Conservation (phyloP, 106 monocot genomes). For the Narthecium ossifragum region DNA sequence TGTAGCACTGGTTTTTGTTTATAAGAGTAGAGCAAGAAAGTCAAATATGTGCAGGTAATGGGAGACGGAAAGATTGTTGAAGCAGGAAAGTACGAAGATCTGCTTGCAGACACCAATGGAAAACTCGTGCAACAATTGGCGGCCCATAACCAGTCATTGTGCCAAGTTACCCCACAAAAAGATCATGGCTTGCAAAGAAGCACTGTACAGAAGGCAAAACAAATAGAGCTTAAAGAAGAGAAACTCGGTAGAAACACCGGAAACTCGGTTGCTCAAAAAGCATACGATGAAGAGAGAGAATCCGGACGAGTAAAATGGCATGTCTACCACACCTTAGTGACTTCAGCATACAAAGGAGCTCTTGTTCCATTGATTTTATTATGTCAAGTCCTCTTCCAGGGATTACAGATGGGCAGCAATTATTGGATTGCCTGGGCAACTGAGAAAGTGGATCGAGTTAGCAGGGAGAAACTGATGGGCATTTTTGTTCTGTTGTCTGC, state of each 20-base stretch:
- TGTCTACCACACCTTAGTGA: constrained; percentile 62
- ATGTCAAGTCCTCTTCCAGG: constrained; percentile 71
- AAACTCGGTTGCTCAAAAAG: constrained; percentile 7
- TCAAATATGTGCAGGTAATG: constrained; percentile 51
- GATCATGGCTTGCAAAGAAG: constrained; percentile 5
- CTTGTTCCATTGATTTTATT: constrained; percentile 63
- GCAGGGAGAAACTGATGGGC: constrained; percentile 39
- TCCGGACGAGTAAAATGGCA: constrained; percentile 72
- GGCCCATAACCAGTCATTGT: constrained; percentile 62
- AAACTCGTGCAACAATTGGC: constrained; percentile 60
- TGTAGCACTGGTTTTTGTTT: too few species aligned
- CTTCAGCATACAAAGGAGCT: constrained; percentile 58
- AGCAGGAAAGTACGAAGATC: constrained; percentile 67
- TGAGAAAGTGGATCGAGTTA: constrained; percentile 31
- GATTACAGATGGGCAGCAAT: constrained; percentile 73
- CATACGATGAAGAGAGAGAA: constrained; percentile 53
- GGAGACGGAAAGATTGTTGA: constrained; percentile 71
- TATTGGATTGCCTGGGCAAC: constrained; percentile 93
- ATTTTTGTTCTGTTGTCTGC: constrained; percentile 53
- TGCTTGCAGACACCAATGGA: constrained; percentile 40
- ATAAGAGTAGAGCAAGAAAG: too few species aligned
- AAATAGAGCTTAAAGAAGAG: constrained; percentile 30
- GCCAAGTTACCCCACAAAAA: constrained; percentile 33
- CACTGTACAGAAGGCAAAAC: constrained; percentile 2
- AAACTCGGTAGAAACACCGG: not conserved